These are phyloP conservation scores for Pisolithus thermaeus DNA, from an alignment of 1,284 basidiomycete species.

Conservation along the genomic window DNA sequence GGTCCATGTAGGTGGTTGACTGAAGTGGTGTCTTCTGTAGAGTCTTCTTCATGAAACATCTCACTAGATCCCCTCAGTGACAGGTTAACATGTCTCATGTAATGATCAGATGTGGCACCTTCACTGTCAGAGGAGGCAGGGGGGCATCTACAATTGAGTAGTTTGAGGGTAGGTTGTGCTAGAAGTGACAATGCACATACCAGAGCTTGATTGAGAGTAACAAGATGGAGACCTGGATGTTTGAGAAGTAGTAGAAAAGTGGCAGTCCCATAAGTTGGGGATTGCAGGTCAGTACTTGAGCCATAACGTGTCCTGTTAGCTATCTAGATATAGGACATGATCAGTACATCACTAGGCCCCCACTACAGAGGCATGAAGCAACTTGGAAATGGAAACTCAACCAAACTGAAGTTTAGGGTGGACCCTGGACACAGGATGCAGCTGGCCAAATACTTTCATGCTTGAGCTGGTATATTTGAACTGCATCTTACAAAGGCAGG, in stretches of 20 bases:
- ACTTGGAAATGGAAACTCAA: constrained; percentile 18
- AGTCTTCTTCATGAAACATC: constrained; percentile 40
- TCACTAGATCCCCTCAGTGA: constrained; percentile 36
- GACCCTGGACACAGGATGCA: constrained; percentile 25
- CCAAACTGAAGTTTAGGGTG: constrained; percentile 27
- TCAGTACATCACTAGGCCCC: constrained; percentile 23
- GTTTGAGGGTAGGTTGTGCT: constrained; percentile 3
- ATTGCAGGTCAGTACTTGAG: constrained; percentile 35
- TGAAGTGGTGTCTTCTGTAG: constrained; percentile 38
- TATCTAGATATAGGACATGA: constrained; percentile 10
- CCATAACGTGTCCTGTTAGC: constrained; percentile 27
- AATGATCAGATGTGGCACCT: constrained; percentile 29
- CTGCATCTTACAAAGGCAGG: too few relatives aligned
- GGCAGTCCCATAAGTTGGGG: constrained; percentile 46
- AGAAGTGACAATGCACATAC: constrained; percentile 15
- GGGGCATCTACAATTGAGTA: constrained; percentile 23
- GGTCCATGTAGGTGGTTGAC: too few relatives aligned
- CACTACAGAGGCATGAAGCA: neutral
- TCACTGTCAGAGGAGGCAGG: constrained; percentile 36
- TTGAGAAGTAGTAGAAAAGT: constrained; percentile 42
- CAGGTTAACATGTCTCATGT: constrained; percentile 36
- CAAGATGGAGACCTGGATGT: constrained; percentile 39
- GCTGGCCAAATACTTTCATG: constrained; percentile 10
- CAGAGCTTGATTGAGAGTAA: constrained; percentile 35
- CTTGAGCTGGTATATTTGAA: too few relatives aligned